Base-by-base conservation (phyloP, 257 asterid species). In the Nicotiana paniculata region DNA sequence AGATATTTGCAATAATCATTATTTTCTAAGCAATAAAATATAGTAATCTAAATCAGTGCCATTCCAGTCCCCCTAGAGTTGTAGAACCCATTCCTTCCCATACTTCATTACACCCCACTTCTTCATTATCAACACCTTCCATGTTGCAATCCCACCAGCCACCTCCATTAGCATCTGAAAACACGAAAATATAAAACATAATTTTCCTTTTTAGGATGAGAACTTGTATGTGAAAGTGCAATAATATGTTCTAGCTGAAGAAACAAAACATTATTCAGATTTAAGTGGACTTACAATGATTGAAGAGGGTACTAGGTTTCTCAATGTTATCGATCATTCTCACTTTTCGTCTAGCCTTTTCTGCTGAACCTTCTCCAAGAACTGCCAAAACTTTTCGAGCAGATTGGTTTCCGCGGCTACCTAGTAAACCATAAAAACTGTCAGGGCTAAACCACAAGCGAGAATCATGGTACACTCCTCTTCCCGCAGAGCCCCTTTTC, bases 51-150 rank as follows among this genome's bases (percentile, higher is more conserved):
- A 83, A 54, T 86, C 88, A 94, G 84, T 91, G 88, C 95, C 97
- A 92, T 58, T 92, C 96, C 54, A 93, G 68, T 46, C 97, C 97
- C 8, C 97, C 99, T 37, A 93, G 93, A 13, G 94, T 90, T 58
- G 95, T 90, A 66, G 90, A 85, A 24, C 97, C 97, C 83, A 90
- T 83, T 66, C 97, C 97, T 80, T 95, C 99, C 99, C 99, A 95
- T 9, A 57, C 89, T 15, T 92, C 93, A 48, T 48, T 87, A 89
- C 88, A 90, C 0, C 99, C 99, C 4, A 95, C 96, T 86, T 90
- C 95, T 87, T 95, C 98, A 66, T 89, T 89, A 85, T 92, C 99
- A 24, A 95, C 91, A 39, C 98, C 99, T 90, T 90, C 98, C 98
- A 90, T 95, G 35, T 88, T 82, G 82, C 85, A 89, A 67, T 89